These are phyloP conservation scores for Barnettozyma hawaiiensis DNA, from an alignment of 1,139 yeast species.

Conservation along the genomic window DNA sequence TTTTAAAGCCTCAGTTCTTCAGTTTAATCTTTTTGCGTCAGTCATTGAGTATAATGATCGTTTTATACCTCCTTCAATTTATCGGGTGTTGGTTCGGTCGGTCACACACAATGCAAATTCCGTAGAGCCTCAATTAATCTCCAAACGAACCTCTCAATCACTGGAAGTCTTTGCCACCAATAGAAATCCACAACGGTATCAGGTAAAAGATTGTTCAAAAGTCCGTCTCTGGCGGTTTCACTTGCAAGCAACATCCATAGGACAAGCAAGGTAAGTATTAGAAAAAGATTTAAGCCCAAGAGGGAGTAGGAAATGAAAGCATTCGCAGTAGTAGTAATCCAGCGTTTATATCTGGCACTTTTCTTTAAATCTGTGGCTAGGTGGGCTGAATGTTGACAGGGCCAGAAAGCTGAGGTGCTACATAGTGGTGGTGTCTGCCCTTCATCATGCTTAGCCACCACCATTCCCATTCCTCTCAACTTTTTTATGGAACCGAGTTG, in stretches of 20 bases:
- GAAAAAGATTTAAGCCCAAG: neutral
- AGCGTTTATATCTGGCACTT: too few species aligned
- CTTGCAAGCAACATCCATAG: neutral
- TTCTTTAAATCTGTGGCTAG: too few species aligned
- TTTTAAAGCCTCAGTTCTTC: too few species aligned
- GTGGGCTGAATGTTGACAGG: neutral
- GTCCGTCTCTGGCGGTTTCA: neutral
- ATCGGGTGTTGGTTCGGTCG: neutral
- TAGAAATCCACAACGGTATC: constrained; percentile 3
- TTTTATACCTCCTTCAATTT: too few species aligned
- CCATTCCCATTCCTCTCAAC: neutral
- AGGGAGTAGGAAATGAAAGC: neutral
- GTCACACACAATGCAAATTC: neutral
- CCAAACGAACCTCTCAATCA: constrained; percentile 5
- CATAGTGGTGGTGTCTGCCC: too few species aligned
- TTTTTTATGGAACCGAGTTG: too few species aligned
- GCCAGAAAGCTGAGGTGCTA: neutral
- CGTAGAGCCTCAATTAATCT: constrained; percentile 3
- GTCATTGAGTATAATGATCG: neutral
- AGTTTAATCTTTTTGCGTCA: neutral
- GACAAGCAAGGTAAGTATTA: neutral
- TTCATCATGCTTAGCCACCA: too few species aligned
- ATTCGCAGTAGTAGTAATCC: neutral
- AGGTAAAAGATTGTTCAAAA: neutral
- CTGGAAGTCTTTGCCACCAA: constrained; percentile 10